Base-by-base conservation (phyloP, 257 asterid species). In the Solanum pinnatisectum region DNA sequence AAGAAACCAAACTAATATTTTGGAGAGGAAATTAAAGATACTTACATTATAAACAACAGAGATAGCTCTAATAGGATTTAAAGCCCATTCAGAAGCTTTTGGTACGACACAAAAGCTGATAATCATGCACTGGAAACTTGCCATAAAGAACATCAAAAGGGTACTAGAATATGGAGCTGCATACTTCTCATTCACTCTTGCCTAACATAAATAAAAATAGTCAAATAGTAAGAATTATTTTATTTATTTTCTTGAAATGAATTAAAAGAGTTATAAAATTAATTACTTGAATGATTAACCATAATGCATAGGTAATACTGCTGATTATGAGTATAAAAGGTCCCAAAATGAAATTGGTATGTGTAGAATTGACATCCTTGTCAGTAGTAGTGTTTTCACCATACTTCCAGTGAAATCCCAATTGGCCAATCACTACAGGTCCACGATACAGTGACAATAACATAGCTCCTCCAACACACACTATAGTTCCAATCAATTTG, bases 301-400 rank as follows among this genome's bases (percentile, higher is more conserved):
- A 95, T 70, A 14, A 94, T 83, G 98, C 98, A 98, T 98, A 96
- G 37, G 98, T 89, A 88, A 95, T 81, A 25, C 98, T 92, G 83
- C 99, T 96, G 10, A 91, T 81, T 18, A 96, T 89, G 88, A 95
- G 92, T 15, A 96, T 94, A 86, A 93, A 49, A 8, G 98, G 98
- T 6, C 98, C 99, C 68, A 90, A 78, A 0, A 95, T 32, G 52
- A 92, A 59, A 60, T 91, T 92, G 35, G 44, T 90, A 83, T 93
- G 98, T 89, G 72, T 67, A 83, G 87, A 56, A 84, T 84, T 70
- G n/a, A 87, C 86, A 60, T n/a, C 72, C 40, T 84, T 84, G 33
- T 13, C 44, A 18, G 1, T 10, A n/a, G 71, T n/a, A 8, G 12
- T 84, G 52, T 46, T 84, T 84, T 60, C 95, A 32, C 95, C 98